These are phyloP conservation scores for Aspergillus coremiiformis DNA, from an alignment of 495 filamentous ascomycete species.

Conservation along the genomic window DNA sequence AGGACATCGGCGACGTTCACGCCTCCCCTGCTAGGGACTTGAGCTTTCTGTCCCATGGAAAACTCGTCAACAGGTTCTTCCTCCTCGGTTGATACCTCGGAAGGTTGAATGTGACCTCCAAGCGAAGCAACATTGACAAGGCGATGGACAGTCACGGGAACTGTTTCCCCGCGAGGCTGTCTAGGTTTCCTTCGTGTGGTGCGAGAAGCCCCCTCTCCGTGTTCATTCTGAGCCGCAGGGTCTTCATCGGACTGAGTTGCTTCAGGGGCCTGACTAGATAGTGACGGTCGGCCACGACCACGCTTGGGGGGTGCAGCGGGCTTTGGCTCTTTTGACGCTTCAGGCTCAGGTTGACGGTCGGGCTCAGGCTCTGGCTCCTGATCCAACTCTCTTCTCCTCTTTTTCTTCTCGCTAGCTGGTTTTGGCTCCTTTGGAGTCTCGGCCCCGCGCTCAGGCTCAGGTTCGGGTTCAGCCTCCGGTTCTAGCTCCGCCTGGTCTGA, in stretches of 20 bases:
- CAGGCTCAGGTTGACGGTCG: constrained; percentile 3
- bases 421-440: neutral
- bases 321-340: constrained; percentile 6
- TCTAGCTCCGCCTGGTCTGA: constrained; percentile 5
- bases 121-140: constrained; percentile 32
- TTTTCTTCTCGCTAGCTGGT: neutral
- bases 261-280: constrained; percentile 11
- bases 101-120: constrained; percentile 10
- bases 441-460: neutral
- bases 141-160: constrained; percentile 40
- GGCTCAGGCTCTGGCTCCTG: constrained; percentile 4
- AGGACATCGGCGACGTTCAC: constrained; percentile 66
- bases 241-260: constrained; percentile 11
- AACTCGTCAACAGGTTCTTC: constrained; percentile 32
- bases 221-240: constrained; percentile 10
- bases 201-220: constrained; percentile 10
- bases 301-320: constrained; percentile 11
- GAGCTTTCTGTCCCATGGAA: constrained; percentile 23
- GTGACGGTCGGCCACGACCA: constrained; percentile 11
- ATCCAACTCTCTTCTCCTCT: neutral
- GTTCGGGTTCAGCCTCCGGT: constrained; percentile 3
- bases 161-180: constrained; percentile 35
- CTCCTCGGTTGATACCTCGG: constrained; percentile 23
- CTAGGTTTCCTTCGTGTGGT: constrained; percentile 18
- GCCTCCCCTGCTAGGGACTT: constrained; percentile 48